Evolutionary conservation across 2,329 filamentous ascomycete genomes (phyloP).

Genomic region (Alternaria arborescens): DNA sequence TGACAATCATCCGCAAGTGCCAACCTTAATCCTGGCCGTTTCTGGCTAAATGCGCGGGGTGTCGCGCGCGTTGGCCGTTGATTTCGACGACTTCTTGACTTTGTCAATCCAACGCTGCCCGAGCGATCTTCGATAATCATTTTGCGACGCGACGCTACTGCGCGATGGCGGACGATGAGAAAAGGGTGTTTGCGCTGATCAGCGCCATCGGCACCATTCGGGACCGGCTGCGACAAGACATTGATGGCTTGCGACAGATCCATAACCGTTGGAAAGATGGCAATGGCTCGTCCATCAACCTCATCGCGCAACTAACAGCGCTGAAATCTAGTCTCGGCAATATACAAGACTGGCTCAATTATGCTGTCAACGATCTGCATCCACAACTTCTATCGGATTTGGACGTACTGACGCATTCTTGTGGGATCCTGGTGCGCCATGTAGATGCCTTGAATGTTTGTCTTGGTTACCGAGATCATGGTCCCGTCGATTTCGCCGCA

Average conservation of each 20-base stretch:
- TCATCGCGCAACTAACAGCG: constrained; percentile 48
- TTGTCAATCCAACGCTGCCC: constrained; percentile 10
- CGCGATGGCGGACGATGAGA: constrained; percentile 37
- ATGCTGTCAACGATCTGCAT: constrained; percentile 46
- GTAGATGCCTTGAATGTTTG: constrained; percentile 37
- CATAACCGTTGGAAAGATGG: constrained; percentile 46
- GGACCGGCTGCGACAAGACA: constrained; percentile 42
- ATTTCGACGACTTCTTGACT: constrained; percentile 7
- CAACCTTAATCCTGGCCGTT: constrained; percentile 16
- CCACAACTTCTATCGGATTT: constrained; percentile 47
- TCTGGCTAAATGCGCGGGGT: constrained; percentile 5
- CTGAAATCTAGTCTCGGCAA: constrained; percentile 46
- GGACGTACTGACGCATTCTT: constrained; percentile 45
- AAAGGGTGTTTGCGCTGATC: constrained; percentile 40
- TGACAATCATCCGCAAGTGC: constrained; percentile 19
- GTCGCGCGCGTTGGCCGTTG: constrained; percentile 10
- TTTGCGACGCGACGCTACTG: constrained; percentile 30
- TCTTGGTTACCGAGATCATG: constrained; percentile 42
- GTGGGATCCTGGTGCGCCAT: constrained; percentile 40
- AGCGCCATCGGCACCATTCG: constrained; percentile 40
- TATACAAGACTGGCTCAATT: constrained; percentile 48
- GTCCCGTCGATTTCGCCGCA: constrained; percentile 43
- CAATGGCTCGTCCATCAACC: constrained; percentile 44
- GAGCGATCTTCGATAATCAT: constrained; percentile 7
- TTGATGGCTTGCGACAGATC: constrained; percentile 45